Conservation (phyloP, 306 rosid genomes). For the Castanopsis chinensis region DNA sequence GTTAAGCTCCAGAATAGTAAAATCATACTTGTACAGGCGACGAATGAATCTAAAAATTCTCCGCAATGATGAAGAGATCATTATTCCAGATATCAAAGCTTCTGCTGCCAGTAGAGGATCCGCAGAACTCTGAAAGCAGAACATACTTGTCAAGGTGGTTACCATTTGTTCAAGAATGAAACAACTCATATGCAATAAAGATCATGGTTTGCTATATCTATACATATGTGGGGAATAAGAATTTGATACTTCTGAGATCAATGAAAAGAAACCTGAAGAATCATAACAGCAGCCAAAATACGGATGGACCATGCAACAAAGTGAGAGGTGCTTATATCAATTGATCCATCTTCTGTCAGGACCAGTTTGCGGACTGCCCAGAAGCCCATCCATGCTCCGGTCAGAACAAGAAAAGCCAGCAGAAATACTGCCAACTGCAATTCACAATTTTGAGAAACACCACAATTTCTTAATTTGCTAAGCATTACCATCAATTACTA, state of each 20-base stretch:
- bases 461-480: constrained; percentile 6
- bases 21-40: constrained; percentile 51
- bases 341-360: constrained; percentile 80
- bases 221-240: background rate
- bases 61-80: constrained; percentile 41
- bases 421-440: constrained; percentile 82
- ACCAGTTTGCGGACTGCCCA: constrained; percentile 82
- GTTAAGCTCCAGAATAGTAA: constrained; percentile 13
- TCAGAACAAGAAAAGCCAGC: constrained; percentile 67
- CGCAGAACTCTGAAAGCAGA: constrained; percentile 66
- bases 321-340: constrained; percentile 64
- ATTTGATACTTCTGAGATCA: background rate
- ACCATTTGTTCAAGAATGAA: constrained; percentile 11
- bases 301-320: constrained; percentile 87
- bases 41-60: constrained; percentile 54
- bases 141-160: constrained; percentile 19
- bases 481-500: constrained; percentile 19
- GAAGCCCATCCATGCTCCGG: constrained; percentile 96
- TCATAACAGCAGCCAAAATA: constrained; percentile 55
- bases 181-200: constrained; percentile 18
- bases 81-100: constrained; percentile 51
- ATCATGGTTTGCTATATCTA: background rate
- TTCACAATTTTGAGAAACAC: constrained; percentile 17
- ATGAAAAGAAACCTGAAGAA: constrained; percentile 61
- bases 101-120: constrained; percentile 70